phyloP scores from a whole-genome alignment of 306 rosid species.

The Vigna trinervia region DNA sequence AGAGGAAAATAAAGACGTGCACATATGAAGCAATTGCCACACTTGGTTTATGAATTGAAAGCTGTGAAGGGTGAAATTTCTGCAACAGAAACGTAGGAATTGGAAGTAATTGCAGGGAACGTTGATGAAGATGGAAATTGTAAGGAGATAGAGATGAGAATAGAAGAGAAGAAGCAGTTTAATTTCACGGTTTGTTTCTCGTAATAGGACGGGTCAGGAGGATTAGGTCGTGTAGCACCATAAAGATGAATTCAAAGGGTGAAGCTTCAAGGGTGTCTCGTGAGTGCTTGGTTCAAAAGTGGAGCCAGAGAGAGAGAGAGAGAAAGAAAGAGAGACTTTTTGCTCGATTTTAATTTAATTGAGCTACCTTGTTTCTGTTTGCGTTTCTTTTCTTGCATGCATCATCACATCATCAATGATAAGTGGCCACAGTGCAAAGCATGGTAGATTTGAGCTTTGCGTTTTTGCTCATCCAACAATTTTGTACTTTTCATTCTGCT shows the following conservation, averaged over 20 bases:
- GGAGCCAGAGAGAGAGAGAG: slow-evolving; percentile 2
- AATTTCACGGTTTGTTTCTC: slow-evolving; percentile 65
- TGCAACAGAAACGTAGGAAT: not conserved
- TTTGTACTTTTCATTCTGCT: slow-evolving; percentile 44
- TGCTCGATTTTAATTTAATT: slow-evolving; percentile 43
- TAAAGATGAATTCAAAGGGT: slow-evolving; percentile 78
- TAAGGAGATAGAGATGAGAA: slow-evolving; percentile 49
- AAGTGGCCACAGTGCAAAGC: slow-evolving; percentile 66
- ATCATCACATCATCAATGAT: slow-evolving; percentile 57
- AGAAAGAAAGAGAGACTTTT: slow-evolving; percentile 38
- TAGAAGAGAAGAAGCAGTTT: slow-evolving; percentile 36
- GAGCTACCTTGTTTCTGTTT: slow-evolving; percentile 58
- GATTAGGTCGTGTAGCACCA: slow-evolving; percentile 75
- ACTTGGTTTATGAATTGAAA: slow-evolving; percentile 29
- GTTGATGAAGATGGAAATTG: slow-evolving; percentile 42
- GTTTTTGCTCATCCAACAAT: slow-evolving; percentile 49
- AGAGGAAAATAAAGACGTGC: slow-evolving; percentile 1
- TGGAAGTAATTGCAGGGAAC: slow-evolving; percentile 48
- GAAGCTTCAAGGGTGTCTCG: slow-evolving; percentile 79
- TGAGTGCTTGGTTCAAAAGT: slow-evolving; percentile 82
- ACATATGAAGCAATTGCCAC: slow-evolving; percentile 11
- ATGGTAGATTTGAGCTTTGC: slow-evolving; percentile 44
- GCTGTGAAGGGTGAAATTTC: slow-evolving; percentile 34
- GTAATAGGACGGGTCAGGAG: slow-evolving; percentile 60
- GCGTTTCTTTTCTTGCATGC: slow-evolving; percentile 57